These are phyloP conservation scores for Leccinellum rugosiceps DNA, from an alignment of 768 basidiomycete species.

Conservation along the genomic window DNA sequence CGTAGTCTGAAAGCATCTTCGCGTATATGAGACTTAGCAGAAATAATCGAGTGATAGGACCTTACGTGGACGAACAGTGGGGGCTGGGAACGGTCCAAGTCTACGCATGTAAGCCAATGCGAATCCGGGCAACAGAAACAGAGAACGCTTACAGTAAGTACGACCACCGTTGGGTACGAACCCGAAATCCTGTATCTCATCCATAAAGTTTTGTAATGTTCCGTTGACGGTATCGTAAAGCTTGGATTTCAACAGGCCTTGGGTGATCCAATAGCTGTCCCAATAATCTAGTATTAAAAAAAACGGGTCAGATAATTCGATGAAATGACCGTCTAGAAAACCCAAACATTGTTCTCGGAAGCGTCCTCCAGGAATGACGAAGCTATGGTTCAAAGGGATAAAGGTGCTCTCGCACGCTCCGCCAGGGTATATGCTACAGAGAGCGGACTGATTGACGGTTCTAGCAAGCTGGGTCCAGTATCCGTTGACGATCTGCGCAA, in stretches of 20 bases:
- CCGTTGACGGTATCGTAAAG: conserved; percentile 69
- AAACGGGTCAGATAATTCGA: background rate
- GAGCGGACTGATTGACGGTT: conserved; percentile 62
- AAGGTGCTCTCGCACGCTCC: conserved; percentile 75
- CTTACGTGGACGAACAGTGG: conserved; percentile 80
- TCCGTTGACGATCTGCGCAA: conserved; percentile 73
- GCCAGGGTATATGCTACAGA: conserved; percentile 52
- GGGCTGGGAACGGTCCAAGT: conserved; percentile 89
- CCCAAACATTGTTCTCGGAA: conserved; percentile 82
- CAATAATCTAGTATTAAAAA: conserved; percentile 41
- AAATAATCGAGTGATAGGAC: background rate
- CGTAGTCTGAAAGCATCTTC: conserved; percentile 89
- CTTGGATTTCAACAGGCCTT: conserved; percentile 81
- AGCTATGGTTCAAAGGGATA: conserved; percentile 88
- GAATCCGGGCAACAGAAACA: background rate
- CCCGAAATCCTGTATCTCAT: conserved; percentile 77
- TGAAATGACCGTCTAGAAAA: conserved; percentile 3
- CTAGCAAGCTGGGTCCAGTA: conserved; percentile 84
- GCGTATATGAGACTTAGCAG: background rate
- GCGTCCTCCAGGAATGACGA: conserved; percentile 84
- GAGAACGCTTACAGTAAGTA: conserved; percentile 65
- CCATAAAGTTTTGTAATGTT: conserved; percentile 93
- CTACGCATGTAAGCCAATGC: conserved; percentile 31
- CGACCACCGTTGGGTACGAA: conserved; percentile 95
- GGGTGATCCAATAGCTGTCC: conserved; percentile 84